Base-by-base conservation (phyloP, 768 basidiomycete genomes). In the Phanerochaete sordida region DNA sequence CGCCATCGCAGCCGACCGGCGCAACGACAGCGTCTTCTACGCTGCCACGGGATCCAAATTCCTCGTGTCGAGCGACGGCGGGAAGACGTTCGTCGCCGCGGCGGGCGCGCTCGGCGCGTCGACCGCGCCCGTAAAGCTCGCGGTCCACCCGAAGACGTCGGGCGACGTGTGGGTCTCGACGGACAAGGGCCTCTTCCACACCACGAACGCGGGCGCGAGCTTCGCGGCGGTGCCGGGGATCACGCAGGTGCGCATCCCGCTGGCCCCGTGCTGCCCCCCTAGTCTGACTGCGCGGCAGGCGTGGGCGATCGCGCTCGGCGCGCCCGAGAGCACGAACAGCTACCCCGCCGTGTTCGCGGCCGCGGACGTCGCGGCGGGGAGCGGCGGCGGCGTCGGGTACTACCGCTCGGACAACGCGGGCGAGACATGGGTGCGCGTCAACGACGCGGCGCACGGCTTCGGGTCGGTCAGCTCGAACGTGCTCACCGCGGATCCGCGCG, bases 151-250 rank as follows among this genome's bases (percentile, higher is more conserved):
- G 16, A 73, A 69, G 56, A 74, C 80, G 3, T 79, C 81, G 3
- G 85, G 84, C 9, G 85, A 87, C 66, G 74, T 87, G 31, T 87
- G 85, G 84, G 83, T 86, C 1, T 84, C 84, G 0, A 81, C 84
- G 2, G 82, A 84, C 68, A 76, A 71, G 77, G 77, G 77, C 23
- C 70, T 87, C 27, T 85, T 81, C 79, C 84, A 84, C 68, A 81
- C 82, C 1, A 82, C 80, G 13, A 72, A 85, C 69, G 74, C 66
- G 16, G 84, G 85, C 0, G 66, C 77, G 0, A 73, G 79, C 2
- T 84, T 85, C 69, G 73, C 74, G n/a, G 65, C 78, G 6, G 68
- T 85, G 47, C 64, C 79, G 16, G 80, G 79, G 1, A 70, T 84
- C 44, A 54, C 62, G 1, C 57, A 62, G 57, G 62, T 59, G 45